phyloP scores from a whole-genome alignment of 2,329 filamentous ascomycete species.

The Trichoderma aggressivum region DNA sequence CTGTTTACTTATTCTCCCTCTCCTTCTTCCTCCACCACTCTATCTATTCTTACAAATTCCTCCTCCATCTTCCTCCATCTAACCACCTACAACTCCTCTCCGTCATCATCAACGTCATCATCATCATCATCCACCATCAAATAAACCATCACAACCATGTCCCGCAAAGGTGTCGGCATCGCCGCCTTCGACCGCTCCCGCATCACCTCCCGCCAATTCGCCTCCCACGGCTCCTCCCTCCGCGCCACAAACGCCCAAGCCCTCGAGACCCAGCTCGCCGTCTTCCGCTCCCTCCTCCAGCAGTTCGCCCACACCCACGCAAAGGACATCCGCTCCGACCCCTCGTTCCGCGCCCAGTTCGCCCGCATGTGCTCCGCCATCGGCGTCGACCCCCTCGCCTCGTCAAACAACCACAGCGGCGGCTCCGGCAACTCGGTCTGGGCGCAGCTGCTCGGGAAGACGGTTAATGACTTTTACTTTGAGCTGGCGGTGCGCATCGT shows the following conservation, averaged over 20 bases:
- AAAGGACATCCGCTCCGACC: slow-evolving; percentile 93
- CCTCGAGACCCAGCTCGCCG: slow-evolving; percentile 86
- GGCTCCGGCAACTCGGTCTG: slow-evolving; percentile 66
- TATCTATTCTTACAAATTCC: neutral
- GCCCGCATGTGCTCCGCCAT: slow-evolving; percentile 98
- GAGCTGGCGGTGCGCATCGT: slow-evolving; percentile 94
- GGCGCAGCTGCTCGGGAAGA: slow-evolving; percentile 86
- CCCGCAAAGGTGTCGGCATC: slow-evolving; percentile 81
- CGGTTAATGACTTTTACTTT: slow-evolving; percentile 98
- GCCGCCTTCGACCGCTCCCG: slow-evolving; percentile 84
- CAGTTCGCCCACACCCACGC: slow-evolving; percentile 94
- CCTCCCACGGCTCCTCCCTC: slow-evolving; percentile 83
- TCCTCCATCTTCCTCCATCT: neutral
- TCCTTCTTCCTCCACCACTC: too few relatives aligned
- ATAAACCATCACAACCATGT: slow-evolving; percentile 43
- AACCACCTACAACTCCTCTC: neutral
- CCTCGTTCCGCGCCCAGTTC: slow-evolving; percentile 92
- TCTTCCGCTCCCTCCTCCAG: slow-evolving; percentile 92
- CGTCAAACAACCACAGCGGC: slow-evolving; percentile 30
- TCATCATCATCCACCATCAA: neutral
- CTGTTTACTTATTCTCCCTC: neutral
- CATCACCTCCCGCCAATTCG: slow-evolving; percentile 84
- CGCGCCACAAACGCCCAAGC: slow-evolving; percentile 79
- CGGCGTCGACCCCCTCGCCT: slow-evolving; percentile 86
- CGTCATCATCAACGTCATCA: neutral